Base-by-base conservation (phyloP, 2,329 filamentous ascomycete species). In the Lasiodiplodia sp. region DNA sequence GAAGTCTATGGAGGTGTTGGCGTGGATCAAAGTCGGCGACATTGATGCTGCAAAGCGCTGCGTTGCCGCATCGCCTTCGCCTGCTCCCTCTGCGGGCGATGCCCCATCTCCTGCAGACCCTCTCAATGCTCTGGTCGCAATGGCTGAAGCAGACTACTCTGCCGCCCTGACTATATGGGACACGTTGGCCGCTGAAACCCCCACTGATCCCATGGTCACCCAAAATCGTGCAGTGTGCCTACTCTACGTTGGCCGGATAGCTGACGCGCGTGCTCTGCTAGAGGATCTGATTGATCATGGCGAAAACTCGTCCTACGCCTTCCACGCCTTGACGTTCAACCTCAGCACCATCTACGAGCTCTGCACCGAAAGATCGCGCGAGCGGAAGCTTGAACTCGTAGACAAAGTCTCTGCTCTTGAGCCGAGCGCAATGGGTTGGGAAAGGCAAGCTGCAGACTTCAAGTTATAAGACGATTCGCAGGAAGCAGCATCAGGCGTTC, bases 321-420 rank as follows among this genome's bases (percentile, higher is more conserved):
- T 95, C 69, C 90, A 92, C 71, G 92, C 92, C 0, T 81, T 97
- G 2, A 87, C 96, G 0, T 97, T 97, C 81, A 98, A 98, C 77
- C 80, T 99, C 14, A 89, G 90, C 12, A 98, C 95, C 0, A 88
- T 97, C 74, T 98, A 97, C 77, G 96, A 98, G 80, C 85, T 98
- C 8, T 96, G 92, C 77, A 94, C 92, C 0, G 94, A 98, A 73
- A 87, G 87, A 70, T 88, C 92, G 52, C 84, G 87, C 60, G 86
- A 86, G 14, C 80, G 91, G 73, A 98, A 98, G 83, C 79, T 87
- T 37, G 83, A 82, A 31, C 83, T 98, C 21, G 90, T 91, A 2
- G 91, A 93, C 73, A 87, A 85, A 64, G 85, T 96, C 21, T 90
- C 92, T 0, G 82, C 79, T 1, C 83, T 87, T 73, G 85, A 86